A percentile compares a stretch with the other conserved stretches of the same genome.
Conservation (phyloP, 202 grass and related monocot genomes). For the Zoysia matrella region DNA sequence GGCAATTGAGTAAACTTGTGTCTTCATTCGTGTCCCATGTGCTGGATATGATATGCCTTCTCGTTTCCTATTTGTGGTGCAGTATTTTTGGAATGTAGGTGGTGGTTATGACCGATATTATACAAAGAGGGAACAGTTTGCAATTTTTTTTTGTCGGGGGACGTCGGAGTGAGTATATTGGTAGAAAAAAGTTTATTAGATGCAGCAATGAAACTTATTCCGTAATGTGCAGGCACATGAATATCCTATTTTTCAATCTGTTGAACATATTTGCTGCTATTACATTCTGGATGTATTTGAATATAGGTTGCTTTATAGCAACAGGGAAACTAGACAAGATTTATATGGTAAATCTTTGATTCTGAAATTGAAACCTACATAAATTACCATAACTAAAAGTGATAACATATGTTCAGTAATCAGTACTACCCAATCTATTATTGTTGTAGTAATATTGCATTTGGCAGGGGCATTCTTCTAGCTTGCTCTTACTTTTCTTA, state of each 20-base stretch:
- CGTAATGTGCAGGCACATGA: not conserved
- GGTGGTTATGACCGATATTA: too few species aligned
- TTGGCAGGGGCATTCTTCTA: not conserved
- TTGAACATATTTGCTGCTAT: not conserved
- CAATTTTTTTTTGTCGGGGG: not conserved
- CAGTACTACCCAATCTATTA: not conserved
- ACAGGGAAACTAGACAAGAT: not conserved
- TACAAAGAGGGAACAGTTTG: too few species aligned
- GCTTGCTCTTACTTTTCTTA: not conserved
- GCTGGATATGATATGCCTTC: not conserved
- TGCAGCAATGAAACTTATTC: not conserved
- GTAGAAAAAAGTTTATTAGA: not conserved
- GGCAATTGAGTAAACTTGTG: not conserved
- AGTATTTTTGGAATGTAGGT: too few species aligned
- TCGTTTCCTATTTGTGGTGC: not conserved
- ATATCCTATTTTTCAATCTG: not conserved
- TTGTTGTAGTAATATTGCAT: slow-evolving; percentile 16
- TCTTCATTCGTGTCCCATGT: not conserved
- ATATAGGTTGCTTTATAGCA: not conserved
- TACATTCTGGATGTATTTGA: not conserved
- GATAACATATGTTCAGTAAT: not conserved
- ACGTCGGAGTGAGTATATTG: not conserved
- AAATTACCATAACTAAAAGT: slow-evolving; percentile 12
- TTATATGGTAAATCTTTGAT: not conserved
- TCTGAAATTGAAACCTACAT: slow-evolving; percentile 34